Base-by-base conservation (phyloP, 495 filamentous ascomycete species). In the Penicillium cinerascens region DNA sequence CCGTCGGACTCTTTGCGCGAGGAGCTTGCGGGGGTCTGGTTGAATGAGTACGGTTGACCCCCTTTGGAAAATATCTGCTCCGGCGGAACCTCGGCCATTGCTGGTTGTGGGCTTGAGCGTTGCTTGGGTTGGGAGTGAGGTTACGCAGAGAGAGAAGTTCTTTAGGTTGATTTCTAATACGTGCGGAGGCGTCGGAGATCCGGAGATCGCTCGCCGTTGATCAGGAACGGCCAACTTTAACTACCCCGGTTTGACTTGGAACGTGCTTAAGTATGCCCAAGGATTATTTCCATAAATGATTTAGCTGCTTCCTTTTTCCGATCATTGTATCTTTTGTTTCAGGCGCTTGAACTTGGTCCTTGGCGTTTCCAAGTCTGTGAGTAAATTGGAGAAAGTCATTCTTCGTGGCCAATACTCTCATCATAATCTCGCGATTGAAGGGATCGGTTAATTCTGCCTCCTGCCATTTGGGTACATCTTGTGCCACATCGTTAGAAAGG, bases 161-260 rank as follows among this genome's bases (percentile, higher is more conserved):
- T 54, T 44, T 44, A 23, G 11, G 29, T 20, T 63, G 60, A 63
- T 63, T 63, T 63, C 60, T 63, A 63, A 63, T 62, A 49, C 47
- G 48, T n/a, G n/a, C 39, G 36, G 54, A 42, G 46, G 39, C 42
- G n/a, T n/a, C n/a, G 36, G 37, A 51, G 49, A 29, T 51, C 43
- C 49, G 49, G 49, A 43, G 41, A 41, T 51, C 20, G 29, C 21
- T 49, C 22, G 43, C 35, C 37, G 18, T 17, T n/a, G 20, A 43
- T 43, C 41, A 43, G 20, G 41, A 33, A 33, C 29, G 1, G 29
- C 29, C 29, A 33, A 13, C 11, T 33, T 33, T 33, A 33, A 15
- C 29, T 33, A 33, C 29, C 11, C 29, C 7, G 3, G 29, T 15
- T 9, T 29, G 26, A 29, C 11, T 13, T 33, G 29, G 10, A 33